Base-by-base conservation (phyloP, 352 stramenopile species). In the Pythium dissimile region DNA sequence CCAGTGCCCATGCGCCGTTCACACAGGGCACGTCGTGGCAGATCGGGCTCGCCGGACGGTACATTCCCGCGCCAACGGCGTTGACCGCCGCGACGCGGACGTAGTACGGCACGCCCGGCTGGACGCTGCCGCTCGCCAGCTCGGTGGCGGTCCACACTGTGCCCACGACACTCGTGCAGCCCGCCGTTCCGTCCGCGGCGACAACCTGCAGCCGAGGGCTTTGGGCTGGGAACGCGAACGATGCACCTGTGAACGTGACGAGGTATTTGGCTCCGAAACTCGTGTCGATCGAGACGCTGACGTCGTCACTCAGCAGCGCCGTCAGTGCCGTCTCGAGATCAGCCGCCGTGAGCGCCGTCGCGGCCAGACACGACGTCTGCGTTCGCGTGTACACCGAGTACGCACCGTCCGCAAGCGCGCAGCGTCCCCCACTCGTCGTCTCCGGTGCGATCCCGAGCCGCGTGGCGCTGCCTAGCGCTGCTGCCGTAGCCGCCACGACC, bases 71-170 rank as follows among this genome's bases (percentile, higher is more conserved):
- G 2, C 95, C 96, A 39, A 94, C 73, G 2, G 58, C 69, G 62
- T 98, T 98, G 2, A 96, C 50, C 8, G 95, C 94, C 5, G 87
- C 75, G 1, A 98, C 75, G 11, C 88, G 79, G 3, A 98, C 73
- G 54, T 86, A 97, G 66, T 98, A 98, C 1, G 75, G 62, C 24
- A 79, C 77, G 1, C 95, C 95, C 23, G 89, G 66, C 24, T 59
- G 59, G 6, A 99, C 47, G 3, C 76, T 62, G 15, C 82, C 88
- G 9, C 91, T 91, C 50, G 97, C 69, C 23, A 98, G 63, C 31
- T 94, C 70, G 0, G 79, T 92, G 1, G 47, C 53, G 4, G 72
- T 86, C 83, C 80, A 92, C 4, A 82, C 72, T 3, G 77, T 85
- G 3, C 80, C 80, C 13, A 63, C 59, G 12, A 93, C 42, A 16